Evolutionary conservation across 495 filamentous ascomycete species (phyloP), one percentile per base, ranked within the genome.

Genomic region (Aspergillus taichungensis): DNA sequence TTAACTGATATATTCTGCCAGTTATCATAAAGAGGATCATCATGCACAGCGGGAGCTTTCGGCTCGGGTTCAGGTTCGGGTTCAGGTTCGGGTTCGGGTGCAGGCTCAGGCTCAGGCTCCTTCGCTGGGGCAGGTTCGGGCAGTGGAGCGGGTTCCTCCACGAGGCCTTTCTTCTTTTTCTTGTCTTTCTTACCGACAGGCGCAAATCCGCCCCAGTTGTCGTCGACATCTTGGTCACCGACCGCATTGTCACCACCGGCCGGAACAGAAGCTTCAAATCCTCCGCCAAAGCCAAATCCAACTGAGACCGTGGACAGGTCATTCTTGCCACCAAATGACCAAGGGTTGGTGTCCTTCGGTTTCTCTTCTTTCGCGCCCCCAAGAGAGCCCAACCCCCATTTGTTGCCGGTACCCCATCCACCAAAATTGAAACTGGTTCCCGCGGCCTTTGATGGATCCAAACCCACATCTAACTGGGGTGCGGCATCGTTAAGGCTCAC

Each of bases 231-330:
- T 30, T 50, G 41, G 29, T 50, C 50, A 11, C 40, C 33, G 8
- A 30, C 47, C n/a, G 34, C 48, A 40, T 40, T 32, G 30, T 35
- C 40, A 9, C 50, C 53, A 34, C 61, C 55, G 11, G 55, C 52
- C 18, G 59, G 56, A 2, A 46, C 47, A 14, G 58, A 50, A 18
- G 64, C 49, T 32, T 52, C 52, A 13, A 62, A 66, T 28, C 72
- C 57, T 49, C 69, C 59, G 14, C 68, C 67, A 58, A 75, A 73
- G 30, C 72, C 67, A 37, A 76, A 74, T 3, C 61, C 72, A 28
- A 59, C 57, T 14, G 64, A 46, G 13, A 53, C 49, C 12, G 65
- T 68, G 1, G 56, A 51, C 38, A 61, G 53, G 33, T 71, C 68
- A 29, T 63, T 69, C 41, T 67, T 72, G n/a, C 49, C 32, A 3